These are phyloP conservation scores for Xerocomus brunneocitrinus DNA, from an alignment of 768 basidiomycete genomes.

Conservation along the genomic window DNA sequence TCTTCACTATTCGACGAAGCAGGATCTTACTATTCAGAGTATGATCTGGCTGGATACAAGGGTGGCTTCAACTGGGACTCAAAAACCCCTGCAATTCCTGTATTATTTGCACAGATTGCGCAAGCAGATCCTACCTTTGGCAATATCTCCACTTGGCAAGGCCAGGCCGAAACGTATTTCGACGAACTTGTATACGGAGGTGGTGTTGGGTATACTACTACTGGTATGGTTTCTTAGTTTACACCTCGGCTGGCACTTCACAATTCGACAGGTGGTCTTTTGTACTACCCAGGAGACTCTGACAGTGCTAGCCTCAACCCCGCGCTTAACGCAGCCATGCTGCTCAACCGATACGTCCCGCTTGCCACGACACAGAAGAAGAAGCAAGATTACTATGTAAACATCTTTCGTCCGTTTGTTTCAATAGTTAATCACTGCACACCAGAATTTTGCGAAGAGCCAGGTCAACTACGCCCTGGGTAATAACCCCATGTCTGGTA, in stretches of 20 bases:
- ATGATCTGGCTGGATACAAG: conserved; percentile 47
- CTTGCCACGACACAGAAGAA: conserved; percentile 61
- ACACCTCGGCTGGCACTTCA: not conserved
- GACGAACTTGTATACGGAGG: conserved; percentile 62
- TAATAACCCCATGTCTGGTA: conserved; percentile 85
- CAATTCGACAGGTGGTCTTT: conserved; percentile 56
- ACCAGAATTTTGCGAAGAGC: conserved; percentile 63
- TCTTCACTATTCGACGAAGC: conserved; percentile 59
- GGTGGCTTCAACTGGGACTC: conserved; percentile 87
- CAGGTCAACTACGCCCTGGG: conserved; percentile 85
- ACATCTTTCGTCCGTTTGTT: conserved; percentile 7
- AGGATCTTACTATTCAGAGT: conserved; percentile 53
- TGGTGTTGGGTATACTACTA: conserved; percentile 53
- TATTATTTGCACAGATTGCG: conserved; percentile 73
- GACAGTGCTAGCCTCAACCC: conserved; percentile 78
- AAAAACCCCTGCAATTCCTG: conserved; percentile 68
- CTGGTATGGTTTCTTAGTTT: conserved; percentile 39
- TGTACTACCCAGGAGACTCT: conserved; percentile 83
- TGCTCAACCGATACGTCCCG: conserved; percentile 71
- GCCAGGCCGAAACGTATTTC: conserved; percentile 68
- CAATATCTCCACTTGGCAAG: conserved; percentile 64
- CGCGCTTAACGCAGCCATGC: conserved; percentile 82
- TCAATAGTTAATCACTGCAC: conserved; percentile 6
- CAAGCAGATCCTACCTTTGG: conserved; percentile 51
- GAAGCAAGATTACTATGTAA: conserved; percentile 56